These are phyloP conservation scores for Pseudonitzschia multiseries DNA, from an alignment of 108 stramenopile genomes.

Conservation along the genomic window DNA sequence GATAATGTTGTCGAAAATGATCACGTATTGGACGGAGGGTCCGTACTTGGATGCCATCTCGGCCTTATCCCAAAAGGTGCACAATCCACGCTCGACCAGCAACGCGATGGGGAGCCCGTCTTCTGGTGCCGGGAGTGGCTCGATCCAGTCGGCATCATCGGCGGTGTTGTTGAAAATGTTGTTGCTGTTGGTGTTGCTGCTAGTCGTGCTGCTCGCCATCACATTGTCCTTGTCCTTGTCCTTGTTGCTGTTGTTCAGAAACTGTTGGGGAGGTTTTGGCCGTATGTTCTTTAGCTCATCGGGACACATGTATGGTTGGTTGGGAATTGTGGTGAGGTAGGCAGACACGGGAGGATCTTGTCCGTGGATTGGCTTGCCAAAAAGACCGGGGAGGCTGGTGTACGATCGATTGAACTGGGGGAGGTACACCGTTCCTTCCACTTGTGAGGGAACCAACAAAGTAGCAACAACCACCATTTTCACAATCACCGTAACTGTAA, in stretches of 20 bases:
- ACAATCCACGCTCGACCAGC: constrained; percentile 54
- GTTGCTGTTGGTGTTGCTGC: neutral
- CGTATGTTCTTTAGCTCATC: constrained; percentile 9
- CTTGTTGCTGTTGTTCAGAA: neutral
- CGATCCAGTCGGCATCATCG: neutral
- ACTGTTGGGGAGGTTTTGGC: neutral
- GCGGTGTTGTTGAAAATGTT: neutral
- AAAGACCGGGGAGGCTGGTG: constrained; percentile 22
- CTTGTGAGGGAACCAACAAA: neutral
- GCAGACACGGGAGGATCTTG: constrained; percentile 19
- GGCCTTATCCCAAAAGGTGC: constrained; percentile 66
- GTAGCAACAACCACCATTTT: too few relatives aligned
- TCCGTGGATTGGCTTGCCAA: constrained; percentile 10
- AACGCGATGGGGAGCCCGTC: constrained; percentile 44
- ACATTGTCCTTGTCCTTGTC: neutral
- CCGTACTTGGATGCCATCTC: constrained; percentile 36
- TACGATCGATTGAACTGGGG: constrained; percentile 23
- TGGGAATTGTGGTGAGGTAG: neutral
- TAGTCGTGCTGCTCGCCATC: neutral
- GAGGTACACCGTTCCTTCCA: constrained; percentile 8
- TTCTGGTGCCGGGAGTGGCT: neutral
- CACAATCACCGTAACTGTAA: too few relatives aligned
- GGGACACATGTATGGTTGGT: constrained; percentile 2
- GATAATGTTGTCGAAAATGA: constrained; percentile 35
- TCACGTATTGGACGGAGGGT: constrained; percentile 17